These are phyloP conservation scores for Tricholoma hemisulphureum DNA, from an alignment of 768 basidiomycete genomes.

Conservation along the genomic window DNA sequence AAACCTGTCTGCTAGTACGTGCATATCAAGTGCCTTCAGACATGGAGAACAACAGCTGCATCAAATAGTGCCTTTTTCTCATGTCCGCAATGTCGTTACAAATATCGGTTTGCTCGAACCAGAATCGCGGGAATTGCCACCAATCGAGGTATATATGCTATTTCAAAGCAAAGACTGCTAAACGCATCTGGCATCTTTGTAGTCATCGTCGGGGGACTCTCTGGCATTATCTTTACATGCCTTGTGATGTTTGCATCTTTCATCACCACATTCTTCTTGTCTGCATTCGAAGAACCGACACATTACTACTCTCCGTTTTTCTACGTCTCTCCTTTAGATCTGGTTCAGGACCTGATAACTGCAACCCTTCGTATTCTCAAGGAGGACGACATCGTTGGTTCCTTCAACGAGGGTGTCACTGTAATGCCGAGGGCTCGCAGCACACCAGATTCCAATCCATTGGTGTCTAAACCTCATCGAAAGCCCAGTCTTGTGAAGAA, in stretches of 20 bases:
- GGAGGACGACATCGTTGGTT: constrained; percentile 48
- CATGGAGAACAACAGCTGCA: constrained; percentile 64
- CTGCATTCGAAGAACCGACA: constrained; percentile 54
- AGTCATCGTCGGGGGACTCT: constrained; percentile 67
- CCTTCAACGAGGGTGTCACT: constrained; percentile 35
- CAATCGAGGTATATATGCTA: constrained; percentile 54
- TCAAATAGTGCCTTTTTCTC: constrained; percentile 72
- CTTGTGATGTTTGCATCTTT: constrained; percentile 70
- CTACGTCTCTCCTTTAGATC: constrained; percentile 53
- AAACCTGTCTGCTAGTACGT: constrained; percentile 55
- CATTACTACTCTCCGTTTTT: constrained; percentile 39
- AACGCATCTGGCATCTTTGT: neutral
- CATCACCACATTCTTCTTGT: constrained; percentile 65
- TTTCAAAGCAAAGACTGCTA: neutral
- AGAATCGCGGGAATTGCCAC: constrained; percentile 68
- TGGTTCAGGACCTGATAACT: constrained; percentile 59
- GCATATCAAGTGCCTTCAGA: constrained; percentile 74
- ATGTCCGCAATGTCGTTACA: constrained; percentile 79
- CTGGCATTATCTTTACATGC: constrained; percentile 59
- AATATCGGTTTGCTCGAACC: constrained; percentile 75
- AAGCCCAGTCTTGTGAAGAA: constrained; percentile 48
- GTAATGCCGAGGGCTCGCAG: constrained; percentile 12
- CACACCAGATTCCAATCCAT: constrained; percentile 10
- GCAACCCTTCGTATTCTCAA: constrained; percentile 61
- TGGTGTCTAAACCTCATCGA: constrained; percentile 19